Percentiles rank a stretch among this genome's conserved stretches.
phyloP scores from a whole-genome alignment of 2,329 filamentous ascomycete species.

The Calonectria multiphialidica region DNA sequence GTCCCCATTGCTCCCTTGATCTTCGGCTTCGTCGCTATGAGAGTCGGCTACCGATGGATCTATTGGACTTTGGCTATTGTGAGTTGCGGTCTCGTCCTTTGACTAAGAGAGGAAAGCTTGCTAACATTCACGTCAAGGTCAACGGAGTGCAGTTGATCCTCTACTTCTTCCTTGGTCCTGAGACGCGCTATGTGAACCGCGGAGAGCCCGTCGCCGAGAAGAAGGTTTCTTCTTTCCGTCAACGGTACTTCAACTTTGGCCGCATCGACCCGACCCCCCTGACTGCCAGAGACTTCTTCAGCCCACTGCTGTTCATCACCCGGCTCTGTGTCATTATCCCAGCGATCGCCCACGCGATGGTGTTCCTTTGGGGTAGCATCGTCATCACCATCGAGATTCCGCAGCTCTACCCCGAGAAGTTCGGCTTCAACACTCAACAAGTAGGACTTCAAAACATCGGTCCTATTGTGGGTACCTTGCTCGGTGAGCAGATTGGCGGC shows the following conservation, averaged over 20 bases:
- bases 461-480: conserved; percentile 67
- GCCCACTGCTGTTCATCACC: conserved; percentile 18
- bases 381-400: conserved; percentile 68
- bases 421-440: conserved; percentile 68
- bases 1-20: conserved; percentile 49
- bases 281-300: conserved; percentile 24
- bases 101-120: not conserved
- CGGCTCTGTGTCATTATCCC: conserved; percentile 46
- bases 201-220: not conserved
- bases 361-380: conserved; percentile 60
- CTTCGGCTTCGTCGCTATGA: conserved; percentile 60
- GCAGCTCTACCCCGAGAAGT: conserved; percentile 67
- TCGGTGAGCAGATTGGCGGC: conserved; percentile 71
- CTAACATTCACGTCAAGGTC: conserved; percentile 14
- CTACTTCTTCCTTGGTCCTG: conserved; percentile 32
- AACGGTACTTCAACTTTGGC: conserved; percentile 14
- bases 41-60: conserved; percentile 68
- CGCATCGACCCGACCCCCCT: conserved; percentile 32
- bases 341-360: conserved; percentile 65
- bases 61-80: conserved; percentile 70
- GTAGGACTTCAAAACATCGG: conserved; percentile 69
- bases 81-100: not conserved
- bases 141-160: conserved; percentile 33
- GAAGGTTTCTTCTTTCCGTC: not conserved
- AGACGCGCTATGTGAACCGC: conserved; percentile 31